Base-by-base conservation (phyloP, 352 stramenopile species). In the Pythium angustatum region DNA sequence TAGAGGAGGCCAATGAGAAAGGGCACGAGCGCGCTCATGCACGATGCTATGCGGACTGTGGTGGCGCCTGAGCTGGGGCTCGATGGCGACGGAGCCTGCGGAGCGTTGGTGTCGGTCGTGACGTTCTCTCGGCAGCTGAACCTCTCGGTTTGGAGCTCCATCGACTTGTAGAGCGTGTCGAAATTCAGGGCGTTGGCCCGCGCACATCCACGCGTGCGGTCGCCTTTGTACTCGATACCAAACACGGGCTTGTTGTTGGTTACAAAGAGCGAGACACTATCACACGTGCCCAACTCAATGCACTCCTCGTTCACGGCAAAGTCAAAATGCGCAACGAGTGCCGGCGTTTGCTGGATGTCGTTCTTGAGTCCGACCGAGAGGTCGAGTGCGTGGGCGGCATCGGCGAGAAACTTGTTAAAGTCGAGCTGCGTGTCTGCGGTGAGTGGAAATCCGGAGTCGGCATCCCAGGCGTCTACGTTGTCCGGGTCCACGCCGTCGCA, bases 291-390 rank as follows among this genome's bases (percentile, higher is more conserved):
- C 56, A 78, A 77, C 30, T 81, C 47, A 43, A 76, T 72, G 28
- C 80, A 88, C 60, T 81, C 65, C 60, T 90, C 78, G 59, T 84
- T 86, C 44, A 87, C 70, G 8, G 78, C 76, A 48, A 87, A 87
- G 66, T 90, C 78, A 28, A 86, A 86, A 36, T 68, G 33, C 15
- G 66, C 54, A 21, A 84, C 70, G 15, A 87, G 49, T 6, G 73
- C 69, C 3, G 60, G 24, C 33, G 85, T 66, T 53, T 81, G 72
- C 52, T 70, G 56, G 34, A 83, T 45, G 31, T 77, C 69, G 60
- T 88, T 90, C 68, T 90, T 88, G 55, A 88, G 66, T 11, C 77
- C 76, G 41, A 90, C 77, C 5, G 68, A 63, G 30, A 87, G 63
- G 41, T 74, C 63, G 28, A 79, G 60, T 17, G 15, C 31, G 62